Conservation (phyloP, 352 stramenopile genomes). For the Pythium sukuiense region DNA sequence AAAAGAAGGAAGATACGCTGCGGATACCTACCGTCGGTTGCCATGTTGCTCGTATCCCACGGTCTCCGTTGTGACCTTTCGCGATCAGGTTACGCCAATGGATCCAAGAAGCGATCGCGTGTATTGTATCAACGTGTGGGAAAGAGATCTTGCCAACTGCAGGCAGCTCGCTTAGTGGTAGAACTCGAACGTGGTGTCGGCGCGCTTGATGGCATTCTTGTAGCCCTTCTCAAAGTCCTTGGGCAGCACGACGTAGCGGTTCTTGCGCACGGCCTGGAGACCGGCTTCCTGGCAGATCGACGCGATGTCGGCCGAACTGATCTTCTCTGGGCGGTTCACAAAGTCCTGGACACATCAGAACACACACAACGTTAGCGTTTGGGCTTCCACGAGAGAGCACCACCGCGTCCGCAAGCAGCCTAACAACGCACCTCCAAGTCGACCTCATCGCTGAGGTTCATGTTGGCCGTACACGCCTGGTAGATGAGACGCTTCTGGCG, state of each 20-base stretch:
- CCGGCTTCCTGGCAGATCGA: slow-evolving; percentile 99
- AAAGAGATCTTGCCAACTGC: too few species aligned
- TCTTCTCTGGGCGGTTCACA: slow-evolving; percentile 99
- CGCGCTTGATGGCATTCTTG: slow-evolving; percentile 99
- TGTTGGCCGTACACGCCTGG: slow-evolving; percentile 98
- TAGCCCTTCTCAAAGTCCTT: slow-evolving; percentile 99
- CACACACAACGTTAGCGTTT: not conserved
- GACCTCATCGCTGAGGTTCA: slow-evolving; percentile 99
- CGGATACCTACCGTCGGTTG: not conserved
- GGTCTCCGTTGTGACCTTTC: not conserved
- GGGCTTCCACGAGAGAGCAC: too few species aligned
- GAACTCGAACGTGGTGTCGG: slow-evolving; percentile 99
- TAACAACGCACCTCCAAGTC: slow-evolving; percentile 89
- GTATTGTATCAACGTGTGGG: not conserved
- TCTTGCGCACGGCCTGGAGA: slow-evolving; percentile 98
- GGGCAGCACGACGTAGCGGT: slow-evolving; percentile 99
- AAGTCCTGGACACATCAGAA: slow-evolving; percentile 82
- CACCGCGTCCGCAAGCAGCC: too few species aligned
- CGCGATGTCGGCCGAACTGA: slow-evolving; percentile 97
- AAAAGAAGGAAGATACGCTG: not conserved
- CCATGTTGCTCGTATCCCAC: not conserved
- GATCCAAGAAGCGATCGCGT: not conserved
- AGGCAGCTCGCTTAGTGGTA: slow-evolving; percentile 83
- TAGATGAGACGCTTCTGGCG: slow-evolving; percentile 99
- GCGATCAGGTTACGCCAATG: not conserved